Conservation (phyloP, 331 rosid species). For the Quercus tomentella region DNA sequence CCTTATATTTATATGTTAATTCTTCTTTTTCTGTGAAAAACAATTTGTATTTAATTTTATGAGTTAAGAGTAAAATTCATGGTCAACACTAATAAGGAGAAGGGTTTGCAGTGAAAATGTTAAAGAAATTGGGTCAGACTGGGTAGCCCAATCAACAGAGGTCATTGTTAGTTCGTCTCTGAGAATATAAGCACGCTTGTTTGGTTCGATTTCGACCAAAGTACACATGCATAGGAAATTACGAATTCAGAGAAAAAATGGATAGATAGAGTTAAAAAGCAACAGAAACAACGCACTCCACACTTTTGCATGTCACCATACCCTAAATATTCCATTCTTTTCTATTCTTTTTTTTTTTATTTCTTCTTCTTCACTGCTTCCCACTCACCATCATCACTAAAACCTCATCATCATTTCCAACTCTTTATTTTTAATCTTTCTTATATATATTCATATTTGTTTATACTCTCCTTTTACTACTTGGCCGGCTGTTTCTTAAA, state of each 20-base stretch:
- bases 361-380: constrained; percentile 33
- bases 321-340: constrained; percentile 67
- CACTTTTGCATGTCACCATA: constrained; percentile 62
- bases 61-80: neutral
- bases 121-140: neutral
- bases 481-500: constrained; percentile 26
- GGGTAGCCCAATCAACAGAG: constrained; percentile 1
- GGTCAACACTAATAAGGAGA: neutral
- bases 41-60: neutral
- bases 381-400: constrained; percentile 53
- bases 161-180: neutral
- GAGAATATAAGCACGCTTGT: constrained; percentile 55
- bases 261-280: constrained; percentile 1
- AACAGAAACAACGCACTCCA: constrained; percentile 23
- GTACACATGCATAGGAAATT: constrained; percentile 33
- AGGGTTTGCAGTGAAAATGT: neutral
- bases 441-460: neutral
- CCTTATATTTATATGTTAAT: neutral
- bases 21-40: neutral
- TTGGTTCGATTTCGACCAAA: constrained; percentile 27
- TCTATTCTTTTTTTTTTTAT: constrained; percentile 12
- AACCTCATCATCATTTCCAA: constrained; percentile 50
- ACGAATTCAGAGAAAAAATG: constrained; percentile 12
- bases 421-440: constrained; percentile 11
- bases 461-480: neutral